These are phyloP conservation scores for Sporisorium sorghi DNA, from an alignment of 1,284 basidiomycete species.

Conservation along the genomic window DNA sequence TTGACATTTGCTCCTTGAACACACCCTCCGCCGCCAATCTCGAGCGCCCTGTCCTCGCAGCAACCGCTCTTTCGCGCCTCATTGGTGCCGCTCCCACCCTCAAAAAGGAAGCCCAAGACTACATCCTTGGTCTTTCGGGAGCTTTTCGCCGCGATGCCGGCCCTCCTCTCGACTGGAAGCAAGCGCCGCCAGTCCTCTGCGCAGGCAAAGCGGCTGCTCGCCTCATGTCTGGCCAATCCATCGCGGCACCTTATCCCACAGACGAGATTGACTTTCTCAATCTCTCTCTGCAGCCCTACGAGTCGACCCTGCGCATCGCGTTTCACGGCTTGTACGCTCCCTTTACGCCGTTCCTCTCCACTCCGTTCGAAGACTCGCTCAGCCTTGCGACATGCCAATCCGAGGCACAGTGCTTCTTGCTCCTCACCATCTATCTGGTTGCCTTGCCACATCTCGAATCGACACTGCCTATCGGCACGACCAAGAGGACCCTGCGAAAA, in stretches of 20 bases:
- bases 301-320: constrained; percentile 19
- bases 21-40: constrained; percentile 9
- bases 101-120: constrained; percentile 31
- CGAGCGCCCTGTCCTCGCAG: constrained; percentile 31
- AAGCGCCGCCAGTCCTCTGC: constrained; percentile 30
- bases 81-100: constrained; percentile 29
- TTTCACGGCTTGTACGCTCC: constrained; percentile 44
- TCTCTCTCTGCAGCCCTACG: constrained; percentile 25
- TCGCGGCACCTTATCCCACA: constrained; percentile 11
- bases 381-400: constrained; percentile 21
- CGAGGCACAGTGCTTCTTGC: constrained; percentile 34
- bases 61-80: constrained; percentile 37
- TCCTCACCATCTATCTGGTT: constrained; percentile 37
- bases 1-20: constrained; percentile 37
- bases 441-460: constrained; percentile 41
- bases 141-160: constrained; percentile 15
- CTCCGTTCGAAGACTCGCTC: constrained; percentile 33
- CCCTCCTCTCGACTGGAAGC: constrained; percentile 14
- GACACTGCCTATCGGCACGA: constrained; percentile 10
- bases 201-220: constrained; percentile 31
- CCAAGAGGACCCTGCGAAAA: constrained; percentile 24
- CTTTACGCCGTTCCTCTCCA: constrained; percentile 44
- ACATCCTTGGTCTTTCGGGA: constrained; percentile 23
- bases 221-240: constrained; percentile 25
- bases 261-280: constrained; percentile 27